Conservation (phyloP, 179 eudicot species). For the Pouteria campechiana region DNA sequence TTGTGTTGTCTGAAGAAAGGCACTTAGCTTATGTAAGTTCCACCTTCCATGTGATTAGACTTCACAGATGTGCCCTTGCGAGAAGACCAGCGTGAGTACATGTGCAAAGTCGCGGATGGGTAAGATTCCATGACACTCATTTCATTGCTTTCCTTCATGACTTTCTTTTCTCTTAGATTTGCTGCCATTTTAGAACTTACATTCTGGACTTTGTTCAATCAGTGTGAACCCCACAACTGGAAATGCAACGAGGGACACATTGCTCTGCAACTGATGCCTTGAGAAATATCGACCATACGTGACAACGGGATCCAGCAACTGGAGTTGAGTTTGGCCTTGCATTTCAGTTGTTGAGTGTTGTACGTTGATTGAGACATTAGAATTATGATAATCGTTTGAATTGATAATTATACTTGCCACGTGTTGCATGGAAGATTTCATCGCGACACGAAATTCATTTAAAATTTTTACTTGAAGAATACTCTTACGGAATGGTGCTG, state of each 20-base stretch:
- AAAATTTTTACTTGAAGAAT: too few species aligned
- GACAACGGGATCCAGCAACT: too few species aligned
- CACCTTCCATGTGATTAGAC: conserved; percentile 26
- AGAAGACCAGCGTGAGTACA: conserved; percentile 79
- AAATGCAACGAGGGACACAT: conserved; percentile 64
- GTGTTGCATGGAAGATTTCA: too few species aligned
- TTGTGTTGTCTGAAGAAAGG: too few species aligned
- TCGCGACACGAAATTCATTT: too few species aligned
- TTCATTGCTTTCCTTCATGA: neutral
- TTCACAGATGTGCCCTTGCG: conserved; percentile 91
- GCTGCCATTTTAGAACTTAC: neutral
- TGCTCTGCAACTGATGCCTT: conserved; percentile 73
- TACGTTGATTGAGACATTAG: too few species aligned
- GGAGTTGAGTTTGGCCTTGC: too few species aligned
- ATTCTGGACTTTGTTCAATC: neutral
- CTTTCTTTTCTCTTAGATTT: neutral
- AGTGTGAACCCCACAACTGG: conserved; percentile 85
- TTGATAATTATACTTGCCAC: too few species aligned
- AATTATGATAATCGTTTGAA: too few species aligned
- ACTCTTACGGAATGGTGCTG: too few species aligned
- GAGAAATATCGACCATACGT: too few species aligned
- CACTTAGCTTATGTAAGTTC: neutral
- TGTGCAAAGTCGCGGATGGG: conserved; percentile 93
- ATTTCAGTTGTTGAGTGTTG: too few species aligned
- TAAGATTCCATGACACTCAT: conserved; percentile 13